Evolutionary conservation across 2,329 filamentous ascomycete genomes (phyloP).

Genomic region (Hypoxylon sp.): DNA sequence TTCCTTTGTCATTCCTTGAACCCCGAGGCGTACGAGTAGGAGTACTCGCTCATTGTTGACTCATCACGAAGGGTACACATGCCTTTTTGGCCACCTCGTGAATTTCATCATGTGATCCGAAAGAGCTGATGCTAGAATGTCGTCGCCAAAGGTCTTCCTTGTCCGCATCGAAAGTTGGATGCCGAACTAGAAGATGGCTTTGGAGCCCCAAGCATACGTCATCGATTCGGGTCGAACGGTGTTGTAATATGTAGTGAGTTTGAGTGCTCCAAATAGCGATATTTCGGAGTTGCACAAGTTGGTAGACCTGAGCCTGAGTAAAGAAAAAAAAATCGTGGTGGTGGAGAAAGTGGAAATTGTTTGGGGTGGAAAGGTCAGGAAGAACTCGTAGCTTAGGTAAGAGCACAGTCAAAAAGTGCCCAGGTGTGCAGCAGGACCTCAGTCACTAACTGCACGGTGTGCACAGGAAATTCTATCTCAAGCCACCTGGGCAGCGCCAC

Average conservation of each 20-base stretch:
- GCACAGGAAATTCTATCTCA: too few species aligned
- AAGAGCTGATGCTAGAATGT: conserved; percentile 35
- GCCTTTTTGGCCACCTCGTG: conserved; percentile 26
- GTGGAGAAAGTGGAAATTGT: conserved; percentile 21
- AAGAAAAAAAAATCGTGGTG: conserved; percentile 25
- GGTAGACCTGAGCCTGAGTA: background rate
- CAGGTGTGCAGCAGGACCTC: too few species aligned
- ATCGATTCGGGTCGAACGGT: conserved; percentile 7
- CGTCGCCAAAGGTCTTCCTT: conserved; percentile 32
- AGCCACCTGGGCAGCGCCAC: too few species aligned
- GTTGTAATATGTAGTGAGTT: background rate
- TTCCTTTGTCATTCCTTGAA: conserved; percentile 19
- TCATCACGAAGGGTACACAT: conserved; percentile 33
- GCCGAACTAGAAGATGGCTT: background rate
- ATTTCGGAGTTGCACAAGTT: conserved; percentile 23
- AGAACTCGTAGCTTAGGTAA: too few species aligned
- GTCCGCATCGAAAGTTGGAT: conserved; percentile 18
- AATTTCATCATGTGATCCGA: conserved; percentile 36
- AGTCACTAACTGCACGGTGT: too few species aligned
- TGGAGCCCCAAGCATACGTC: conserved; percentile 1
- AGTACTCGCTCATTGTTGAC: conserved; percentile 37
- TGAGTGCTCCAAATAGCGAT: conserved; percentile 10
- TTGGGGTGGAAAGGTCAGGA: conserved; percentile 4
- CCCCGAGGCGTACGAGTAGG: conserved; percentile 25
- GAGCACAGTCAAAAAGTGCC: too few species aligned